These are phyloP conservation scores for Fraxinus pennsylvanica DNA, from an alignment of 257 asterid genomes.

Conservation along the genomic window DNA sequence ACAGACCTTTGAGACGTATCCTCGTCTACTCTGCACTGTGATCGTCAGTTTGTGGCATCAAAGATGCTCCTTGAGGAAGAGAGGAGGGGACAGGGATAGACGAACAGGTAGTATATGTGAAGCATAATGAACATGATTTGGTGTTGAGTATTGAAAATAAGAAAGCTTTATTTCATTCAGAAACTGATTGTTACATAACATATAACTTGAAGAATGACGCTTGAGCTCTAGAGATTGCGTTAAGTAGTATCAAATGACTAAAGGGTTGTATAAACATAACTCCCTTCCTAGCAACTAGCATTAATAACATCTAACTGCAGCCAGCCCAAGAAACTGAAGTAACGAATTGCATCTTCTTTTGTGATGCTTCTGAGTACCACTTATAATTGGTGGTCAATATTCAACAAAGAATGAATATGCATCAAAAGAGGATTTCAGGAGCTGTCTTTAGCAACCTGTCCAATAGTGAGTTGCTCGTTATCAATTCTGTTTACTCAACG, in stretches of 20 bases:
- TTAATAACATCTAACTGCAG: constrained; percentile 37
- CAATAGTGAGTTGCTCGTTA: constrained; percentile 6
- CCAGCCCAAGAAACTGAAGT: constrained; percentile 26
- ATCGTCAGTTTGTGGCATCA: neutral
- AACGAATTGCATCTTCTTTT: constrained; percentile 13
- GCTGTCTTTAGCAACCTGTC: neutral
- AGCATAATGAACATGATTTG: neutral
- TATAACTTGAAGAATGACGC: constrained; percentile 26
- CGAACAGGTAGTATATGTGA: too few species aligned
- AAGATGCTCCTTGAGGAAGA: neutral
- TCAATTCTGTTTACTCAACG: constrained; percentile 26
- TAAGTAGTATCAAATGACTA: constrained; percentile 37
- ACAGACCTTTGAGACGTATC: neutral
- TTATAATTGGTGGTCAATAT: constrained; percentile 22
- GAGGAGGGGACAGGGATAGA: neutral
- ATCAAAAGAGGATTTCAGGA: neutral
- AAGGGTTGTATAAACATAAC: constrained; percentile 31
- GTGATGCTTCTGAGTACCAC: constrained; percentile 24
- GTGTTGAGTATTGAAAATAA: neutral
- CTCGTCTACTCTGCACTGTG: neutral
- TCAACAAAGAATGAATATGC: constrained; percentile 14
- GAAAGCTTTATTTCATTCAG: neutral
- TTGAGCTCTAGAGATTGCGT: constrained; percentile 30
- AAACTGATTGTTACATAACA: constrained; percentile 24
- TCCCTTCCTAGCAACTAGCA: constrained; percentile 35